Base-by-base conservation (phyloP, 2,329 filamentous ascomycete species). In the Talaromyces sp. region DNA sequence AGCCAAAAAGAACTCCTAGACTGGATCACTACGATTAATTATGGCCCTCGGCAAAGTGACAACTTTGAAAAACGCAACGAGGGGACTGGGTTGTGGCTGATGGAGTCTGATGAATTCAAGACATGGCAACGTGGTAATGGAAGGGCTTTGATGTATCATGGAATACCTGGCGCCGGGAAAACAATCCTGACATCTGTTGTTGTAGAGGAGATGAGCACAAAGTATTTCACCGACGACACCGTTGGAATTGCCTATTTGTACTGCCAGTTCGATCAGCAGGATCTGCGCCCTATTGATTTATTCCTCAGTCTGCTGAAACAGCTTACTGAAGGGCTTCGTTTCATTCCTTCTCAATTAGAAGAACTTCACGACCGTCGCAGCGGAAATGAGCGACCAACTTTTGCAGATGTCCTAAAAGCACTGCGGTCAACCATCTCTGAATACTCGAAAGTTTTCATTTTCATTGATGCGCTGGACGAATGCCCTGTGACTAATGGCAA, bases 101-200 rank as follows among this genome's bases (percentile, higher is more conserved):
- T 65, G 11, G 17, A 64, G 19, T 43, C 54, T 26, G 26, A 54
- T 26, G 35, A 58, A 5, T 67, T 64, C 43, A 21, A 19, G 43
- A 24, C 58, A 43, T 67, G 65, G 65, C 55, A 55, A 19, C n/a
- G 21, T 4, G 41, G 38, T 52, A 27, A 21, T 21, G 24, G 41
- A 35, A 19, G 24, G 59, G 54, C 51, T 75, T 73, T 3, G 73
- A 79, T 53, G 59, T 78, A 8, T 79, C 68, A 32, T n/a, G 58
- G 58, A 10, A 59, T 59, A 9, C 58, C 58, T 9, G 58, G 58
- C 4, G 58, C 58, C 27, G 58, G 58, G 24, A 59, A 59, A 55
- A 59, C 58, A 3, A 59, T 49, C n/a, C 51, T 55, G 26, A 49
- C 43, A 13, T 59, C 58, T 5, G 41, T 59, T 26, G 41, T 59